A percentile compares a stretch with the other conserved stretches of the same genome.
These are phyloP conservation scores for Yamadazyma tumulicola DNA, from an alignment of 805 yeast genomes.

Conservation along the genomic window DNA sequence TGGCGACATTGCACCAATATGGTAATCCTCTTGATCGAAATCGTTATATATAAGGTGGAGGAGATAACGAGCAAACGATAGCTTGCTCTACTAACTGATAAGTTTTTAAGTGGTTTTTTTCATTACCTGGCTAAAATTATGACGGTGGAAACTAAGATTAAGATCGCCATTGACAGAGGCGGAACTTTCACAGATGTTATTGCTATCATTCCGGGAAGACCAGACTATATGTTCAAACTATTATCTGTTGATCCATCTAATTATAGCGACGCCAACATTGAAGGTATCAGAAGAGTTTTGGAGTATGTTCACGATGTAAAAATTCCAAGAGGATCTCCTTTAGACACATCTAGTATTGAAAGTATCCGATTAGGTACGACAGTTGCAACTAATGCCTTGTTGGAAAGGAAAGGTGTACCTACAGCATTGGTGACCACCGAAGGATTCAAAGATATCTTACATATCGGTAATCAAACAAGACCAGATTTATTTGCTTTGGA, in stretches of 20 bases:
- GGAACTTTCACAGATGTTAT: slow-evolving; percentile 81
- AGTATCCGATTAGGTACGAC: slow-evolving; percentile 87
- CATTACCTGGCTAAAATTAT: too few relatives aligned
- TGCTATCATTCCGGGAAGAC: slow-evolving; percentile 44
- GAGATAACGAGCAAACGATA: too few relatives aligned
- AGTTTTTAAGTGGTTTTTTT: too few relatives aligned
- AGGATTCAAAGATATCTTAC: slow-evolving; percentile 77
- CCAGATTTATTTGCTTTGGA: slow-evolving; percentile 82
- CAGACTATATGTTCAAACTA: slow-evolving; percentile 65
- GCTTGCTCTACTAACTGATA: not conserved
- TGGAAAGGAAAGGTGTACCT: slow-evolving; percentile 84
- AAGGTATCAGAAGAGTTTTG: slow-evolving; percentile 75
- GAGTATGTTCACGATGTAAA: slow-evolving; percentile 49
- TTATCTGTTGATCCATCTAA: slow-evolving; percentile 82
- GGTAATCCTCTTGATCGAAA: too few relatives aligned
- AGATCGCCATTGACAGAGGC: slow-evolving; percentile 42
- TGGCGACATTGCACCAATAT: too few relatives aligned
- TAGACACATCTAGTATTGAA: slow-evolving; percentile 47
- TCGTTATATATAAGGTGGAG: too few relatives aligned
- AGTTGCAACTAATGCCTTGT: slow-evolving; percentile 86
- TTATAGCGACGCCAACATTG: slow-evolving; percentile 84
- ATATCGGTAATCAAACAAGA: slow-evolving; percentile 85
- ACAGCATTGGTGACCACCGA: slow-evolving; percentile 81
- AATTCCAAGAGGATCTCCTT: slow-evolving; percentile 51
- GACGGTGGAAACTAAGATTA: slow-evolving; percentile 5